Base-by-base conservation (phyloP, 2,329 filamentous ascomycete genomes). In the Aureobasidium sp. region DNA sequence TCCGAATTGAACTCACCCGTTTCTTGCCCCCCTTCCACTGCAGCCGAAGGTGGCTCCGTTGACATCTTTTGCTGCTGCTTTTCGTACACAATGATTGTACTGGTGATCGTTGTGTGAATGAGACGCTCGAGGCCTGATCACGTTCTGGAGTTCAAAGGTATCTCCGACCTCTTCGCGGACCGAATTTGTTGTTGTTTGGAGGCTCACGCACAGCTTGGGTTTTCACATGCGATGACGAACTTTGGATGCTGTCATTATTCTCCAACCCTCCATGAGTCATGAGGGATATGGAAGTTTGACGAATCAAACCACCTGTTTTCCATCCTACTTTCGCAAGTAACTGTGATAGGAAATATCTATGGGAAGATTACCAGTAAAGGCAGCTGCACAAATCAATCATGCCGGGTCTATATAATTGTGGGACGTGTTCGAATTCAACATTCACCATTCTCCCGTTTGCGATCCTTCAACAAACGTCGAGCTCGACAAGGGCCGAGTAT, bases 1-100 rank as follows among this genome's bases (percentile, higher is more conserved):
- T 48, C 44, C 53, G 53, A 57, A 48, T 41, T 34, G 7, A 42
- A 34, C 57, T 59, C 57, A 59, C 57, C 57, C 45, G 44, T 45
- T 42, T 42, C 45, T 8, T 49, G 44, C 3, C 27, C 27, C 36
- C 45, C 45, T 59, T 59, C 45, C 57, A 34, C 57, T 50, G 57
- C 57, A 50, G 34, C n/a, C 34, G 57, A 41, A 59, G 45, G 44
- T 29, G 45, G 21, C 29, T 59, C 44, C 36, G 36, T 50, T 32
- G 36, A n/a, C 44, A 32, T 59, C 34, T n/a, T 50, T 25, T 34
- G 57, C 27, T 54, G 36, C 27, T 30, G 37, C 13, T 37, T 21
- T 32, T 45, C 5, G 39, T n/a, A 25, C 11, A 45, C 39, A 25
- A 5, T 6, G 16, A 44, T 25, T 16, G 39, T 25, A 21, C 51